phyloP scores from a whole-genome alignment of 2,329 filamentous ascomycete genomes.

The Penicillium decumbens region DNA sequence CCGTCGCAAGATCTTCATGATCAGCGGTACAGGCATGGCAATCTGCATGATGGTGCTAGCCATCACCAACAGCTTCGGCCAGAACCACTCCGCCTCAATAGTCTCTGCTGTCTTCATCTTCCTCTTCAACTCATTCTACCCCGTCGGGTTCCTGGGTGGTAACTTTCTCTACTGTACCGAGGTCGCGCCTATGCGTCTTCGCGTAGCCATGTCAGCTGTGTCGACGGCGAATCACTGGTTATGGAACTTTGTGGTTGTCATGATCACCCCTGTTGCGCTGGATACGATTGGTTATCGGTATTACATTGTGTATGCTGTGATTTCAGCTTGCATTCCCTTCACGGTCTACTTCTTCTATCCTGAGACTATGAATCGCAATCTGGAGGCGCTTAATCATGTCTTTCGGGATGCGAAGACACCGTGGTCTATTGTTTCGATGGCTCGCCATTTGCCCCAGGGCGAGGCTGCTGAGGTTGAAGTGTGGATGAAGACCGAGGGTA shows the following conservation, averaged over 20 bases:
- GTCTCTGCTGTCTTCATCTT: constrained; percentile 21
- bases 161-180: constrained; percentile 26
- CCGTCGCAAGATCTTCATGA: constrained; percentile 51
- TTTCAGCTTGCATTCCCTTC: constrained; percentile 20
- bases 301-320: constrained; percentile 21
- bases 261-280: constrained; percentile 22
- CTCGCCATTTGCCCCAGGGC: constrained; percentile 21
- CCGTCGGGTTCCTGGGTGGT: constrained; percentile 20
- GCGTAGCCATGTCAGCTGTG: constrained; percentile 22
- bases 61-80: constrained; percentile 34
- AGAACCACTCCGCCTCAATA: constrained; percentile 13
- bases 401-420: constrained; percentile 22
- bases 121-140: constrained; percentile 24
- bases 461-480: constrained; percentile 20
- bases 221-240: constrained; percentile 23
- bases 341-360: constrained; percentile 21
- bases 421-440: constrained; percentile 24
- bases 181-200: constrained; percentile 23
- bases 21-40: constrained; percentile 52
- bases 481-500: constrained; percentile 18
- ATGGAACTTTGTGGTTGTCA: constrained; percentile 25
- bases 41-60: constrained; percentile 53
- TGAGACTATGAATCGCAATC: constrained; percentile 26
- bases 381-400: constrained; percentile 22
- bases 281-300: constrained; percentile 23